Conservation (phyloP, 129 eudicot genomes). For the Flaveria sonorensis region DNA sequence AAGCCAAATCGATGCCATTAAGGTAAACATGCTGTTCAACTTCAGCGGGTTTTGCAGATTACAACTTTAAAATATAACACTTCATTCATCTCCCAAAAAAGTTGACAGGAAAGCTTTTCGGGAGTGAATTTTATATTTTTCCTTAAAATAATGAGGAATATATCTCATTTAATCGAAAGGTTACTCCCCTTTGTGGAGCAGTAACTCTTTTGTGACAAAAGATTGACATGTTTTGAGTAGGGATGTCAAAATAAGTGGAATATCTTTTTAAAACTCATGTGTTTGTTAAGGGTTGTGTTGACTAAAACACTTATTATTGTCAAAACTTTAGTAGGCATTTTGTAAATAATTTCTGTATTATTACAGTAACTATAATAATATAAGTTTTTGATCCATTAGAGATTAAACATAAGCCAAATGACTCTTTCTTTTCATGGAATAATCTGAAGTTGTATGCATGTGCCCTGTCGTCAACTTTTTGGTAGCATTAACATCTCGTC, state of each 20-base stretch:
- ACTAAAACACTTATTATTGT: background rate
- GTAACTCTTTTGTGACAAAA: background rate
- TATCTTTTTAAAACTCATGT: background rate
- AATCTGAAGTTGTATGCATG: background rate
- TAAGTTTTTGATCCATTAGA: background rate
- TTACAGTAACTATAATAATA: background rate
- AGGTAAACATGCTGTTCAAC: conserved; percentile 41
- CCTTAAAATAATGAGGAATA: background rate
- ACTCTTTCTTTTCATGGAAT: background rate
- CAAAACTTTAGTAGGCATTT: background rate
- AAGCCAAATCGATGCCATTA: conserved; percentile 54
- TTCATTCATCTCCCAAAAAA: background rate
- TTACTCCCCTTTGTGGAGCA: conserved; percentile 2
- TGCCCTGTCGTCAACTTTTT: background rate
- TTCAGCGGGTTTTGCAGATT: conserved; percentile 7
- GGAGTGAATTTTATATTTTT: background rate
- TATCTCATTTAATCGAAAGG: background rate
- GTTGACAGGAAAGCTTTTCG: background rate
- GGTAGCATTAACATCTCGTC: background rate
- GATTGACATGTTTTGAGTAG: background rate
- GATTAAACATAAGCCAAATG: background rate
- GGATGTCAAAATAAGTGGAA: background rate
- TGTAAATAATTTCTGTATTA: background rate
- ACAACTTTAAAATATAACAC: background rate
- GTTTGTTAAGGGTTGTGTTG: background rate